phyloP scores from a whole-genome alignment of 768 basidiomycete genomes.

The Termitomyces sp. region DNA sequence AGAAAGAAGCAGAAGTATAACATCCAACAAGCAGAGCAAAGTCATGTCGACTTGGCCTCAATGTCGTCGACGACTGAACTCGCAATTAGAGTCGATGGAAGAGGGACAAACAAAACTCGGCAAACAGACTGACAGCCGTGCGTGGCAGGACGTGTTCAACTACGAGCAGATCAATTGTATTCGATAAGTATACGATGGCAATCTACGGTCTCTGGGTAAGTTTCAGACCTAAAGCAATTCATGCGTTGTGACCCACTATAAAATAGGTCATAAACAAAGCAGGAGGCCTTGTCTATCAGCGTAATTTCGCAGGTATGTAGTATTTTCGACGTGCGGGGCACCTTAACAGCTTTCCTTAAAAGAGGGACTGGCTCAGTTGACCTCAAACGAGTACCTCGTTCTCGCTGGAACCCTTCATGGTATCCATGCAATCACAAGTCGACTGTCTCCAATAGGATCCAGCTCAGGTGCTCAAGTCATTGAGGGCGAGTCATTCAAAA shows the following conservation, averaged over 20 bases:
- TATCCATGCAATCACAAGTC: constrained; percentile 96
- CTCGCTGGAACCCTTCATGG: constrained; percentile 96
- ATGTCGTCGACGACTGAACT: not conserved
- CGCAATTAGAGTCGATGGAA: not conserved
- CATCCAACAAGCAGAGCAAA: constrained; percentile 15
- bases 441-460: constrained; percentile 76
- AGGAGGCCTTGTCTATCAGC: constrained; percentile 92
- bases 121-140: not conserved
- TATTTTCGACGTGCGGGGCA: not conserved
- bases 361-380: constrained; percentile 91
- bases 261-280: constrained; percentile 94
- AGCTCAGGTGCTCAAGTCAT: constrained; percentile 94
- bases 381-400: constrained; percentile 93
- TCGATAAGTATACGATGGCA: constrained; percentile 46
- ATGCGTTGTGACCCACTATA: not conserved
- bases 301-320: constrained; percentile 79
- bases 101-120: not conserved
- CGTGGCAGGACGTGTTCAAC: not conserved
- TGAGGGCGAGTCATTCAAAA: constrained; percentile 93
- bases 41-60: constrained; percentile 5
- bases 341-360: constrained; percentile 9
- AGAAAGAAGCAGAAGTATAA: constrained; percentile 28
- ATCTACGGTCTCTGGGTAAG: constrained; percentile 82
- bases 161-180: not conserved
- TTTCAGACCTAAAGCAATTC: not conserved